Evolutionary conservation across 2,329 filamentous ascomycete species (phyloP).

Genomic region (Lachnellula occidentalis): DNA sequence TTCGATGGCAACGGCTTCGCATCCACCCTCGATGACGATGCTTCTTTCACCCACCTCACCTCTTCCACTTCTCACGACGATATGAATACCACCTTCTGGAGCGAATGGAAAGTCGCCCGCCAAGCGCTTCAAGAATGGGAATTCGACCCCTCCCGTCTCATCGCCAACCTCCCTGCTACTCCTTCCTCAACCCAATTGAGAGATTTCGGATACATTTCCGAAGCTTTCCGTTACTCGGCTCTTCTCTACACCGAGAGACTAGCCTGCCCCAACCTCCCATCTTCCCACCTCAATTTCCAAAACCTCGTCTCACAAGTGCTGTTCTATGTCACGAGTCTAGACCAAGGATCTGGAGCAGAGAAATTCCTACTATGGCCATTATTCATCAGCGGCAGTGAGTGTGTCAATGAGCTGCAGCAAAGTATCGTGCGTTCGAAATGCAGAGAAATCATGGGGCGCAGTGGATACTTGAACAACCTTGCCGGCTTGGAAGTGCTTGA

Average conservation of each 20-base stretch:
- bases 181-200: constrained; percentile 58
- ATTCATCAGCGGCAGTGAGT: constrained; percentile 86
- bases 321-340: constrained; percentile 75
- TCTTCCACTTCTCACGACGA: constrained; percentile 48
- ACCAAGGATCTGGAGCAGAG: constrained; percentile 64
- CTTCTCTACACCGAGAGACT: constrained; percentile 87
- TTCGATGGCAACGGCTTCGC: constrained; percentile 66
- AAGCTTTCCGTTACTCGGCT: constrained; percentile 85
- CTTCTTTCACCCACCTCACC: constrained; percentile 34
- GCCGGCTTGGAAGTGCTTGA: constrained; percentile 81
- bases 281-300: constrained; percentile 72
- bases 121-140: constrained; percentile 75
- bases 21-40: constrained; percentile 49
- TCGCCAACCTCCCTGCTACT: constrained; percentile 43
- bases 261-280: constrained; percentile 68
- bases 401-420: constrained; percentile 74
- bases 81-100: constrained; percentile 66
- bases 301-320: constrained; percentile 76
- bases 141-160: constrained; percentile 54
- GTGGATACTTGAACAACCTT: constrained; percentile 90
- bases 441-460: constrained; percentile 79
- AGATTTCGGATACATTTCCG: constrained; percentile 76
- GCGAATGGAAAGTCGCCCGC: constrained; percentile 78
- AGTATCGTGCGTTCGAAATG: constrained; percentile 74
- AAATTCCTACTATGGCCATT: constrained; percentile 93